Base-by-base conservation (phyloP, 148 eudicot species). In the Rhododendron griersonianum region DNA sequence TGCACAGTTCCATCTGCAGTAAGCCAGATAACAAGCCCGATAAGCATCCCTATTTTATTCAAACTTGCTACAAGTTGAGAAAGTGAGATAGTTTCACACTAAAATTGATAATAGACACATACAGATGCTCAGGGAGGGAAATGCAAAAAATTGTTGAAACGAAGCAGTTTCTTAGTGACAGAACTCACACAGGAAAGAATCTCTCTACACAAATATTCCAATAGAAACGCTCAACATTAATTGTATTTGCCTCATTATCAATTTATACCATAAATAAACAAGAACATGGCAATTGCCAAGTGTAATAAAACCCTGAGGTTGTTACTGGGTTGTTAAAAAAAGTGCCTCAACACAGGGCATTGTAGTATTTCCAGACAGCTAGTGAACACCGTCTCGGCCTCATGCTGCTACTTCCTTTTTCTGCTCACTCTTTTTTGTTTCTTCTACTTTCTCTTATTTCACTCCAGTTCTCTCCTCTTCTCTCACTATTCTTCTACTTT, bases 1-100 rank as follows among this genome's bases (percentile, higher is more conserved):
- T 94, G 85, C 96, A 93, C 74, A 95, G 85, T 89, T 97, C 98
- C 99, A 97, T 97, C 99, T 96, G 93, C 85, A 91, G 21, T 39
- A 59, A 33, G 55, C 55, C 67, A 90, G 85, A 85, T 50, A 80
- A 84, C 77, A 37, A 37, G 19, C 51, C 25, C 6, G 71, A 75
- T 33, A 57, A 75, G 82, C 48, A 6, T 65, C 84, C 76, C 21
- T 16, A 41, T 28, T 7, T 25, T 50, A 50, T 48, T 39, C 39
- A 19, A 41, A 83, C 84, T 23, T 44, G 76, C 55, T 65, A n/a
- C 7, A 67, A 5, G 85, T 57, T 9, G 3, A 33, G 47, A 81
- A 44, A 55, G 4, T 51, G 23, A 81, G 35, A 79, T 11, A 47
- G 50, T n/a, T 21, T 63, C 69, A n/a, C 28, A 21, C 30, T 28